A percentile compares a stretch with the other conserved stretches of the same genome.
phyloP scores from a whole-genome alignment of 2,329 filamentous ascomycete species.

The Rutstroemia sp. region DNA sequence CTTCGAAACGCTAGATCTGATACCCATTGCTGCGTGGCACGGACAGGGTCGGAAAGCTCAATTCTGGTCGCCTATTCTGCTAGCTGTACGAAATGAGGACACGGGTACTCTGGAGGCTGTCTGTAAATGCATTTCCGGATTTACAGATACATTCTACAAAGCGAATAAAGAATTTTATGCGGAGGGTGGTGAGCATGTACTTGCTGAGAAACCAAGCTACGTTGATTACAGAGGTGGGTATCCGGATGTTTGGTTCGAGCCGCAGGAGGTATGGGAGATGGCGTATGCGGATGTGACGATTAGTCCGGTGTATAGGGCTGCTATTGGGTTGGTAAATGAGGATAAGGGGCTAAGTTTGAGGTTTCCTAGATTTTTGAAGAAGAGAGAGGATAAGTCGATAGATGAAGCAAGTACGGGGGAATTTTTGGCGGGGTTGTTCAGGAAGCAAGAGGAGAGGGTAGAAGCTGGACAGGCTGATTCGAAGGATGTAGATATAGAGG shows the following conservation, averaged over 20 bases:
- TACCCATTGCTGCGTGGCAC: conserved; percentile 89
- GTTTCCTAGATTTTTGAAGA: conserved; percentile 83
- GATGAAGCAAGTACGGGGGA: conserved; percentile 85
- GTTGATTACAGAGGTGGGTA: conserved; percentile 69
- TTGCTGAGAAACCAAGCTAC: conserved; percentile 61
- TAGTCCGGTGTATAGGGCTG: conserved; percentile 86
- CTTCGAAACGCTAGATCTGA: conserved; percentile 87
- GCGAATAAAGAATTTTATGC: conserved; percentile 71
- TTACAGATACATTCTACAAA: conserved; percentile 90
- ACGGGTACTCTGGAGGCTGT: conserved; percentile 81
- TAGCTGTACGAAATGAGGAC: conserved; percentile 84
- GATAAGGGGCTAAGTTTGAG: conserved; percentile 80
- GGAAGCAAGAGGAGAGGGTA: conserved; percentile 58
- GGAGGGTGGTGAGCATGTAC: conserved; percentile 31
- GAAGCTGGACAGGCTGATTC: not conserved
- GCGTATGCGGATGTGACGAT: conserved; percentile 87
- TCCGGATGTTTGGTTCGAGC: conserved; percentile 95
- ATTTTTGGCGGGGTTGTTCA: conserved; percentile 71
- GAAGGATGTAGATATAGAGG: not conserved
- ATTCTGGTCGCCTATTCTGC: conserved; percentile 93
- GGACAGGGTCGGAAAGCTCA: conserved; percentile 86
- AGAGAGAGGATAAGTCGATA: conserved; percentile 82
- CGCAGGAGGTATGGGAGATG: conserved; percentile 88
- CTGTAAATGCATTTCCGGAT: conserved; percentile 96
- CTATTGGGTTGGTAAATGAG: conserved; percentile 79